Evolutionary conservation across 768 basidiomycete genomes (phyloP).

Genomic region (Auricularia cornea): DNA sequence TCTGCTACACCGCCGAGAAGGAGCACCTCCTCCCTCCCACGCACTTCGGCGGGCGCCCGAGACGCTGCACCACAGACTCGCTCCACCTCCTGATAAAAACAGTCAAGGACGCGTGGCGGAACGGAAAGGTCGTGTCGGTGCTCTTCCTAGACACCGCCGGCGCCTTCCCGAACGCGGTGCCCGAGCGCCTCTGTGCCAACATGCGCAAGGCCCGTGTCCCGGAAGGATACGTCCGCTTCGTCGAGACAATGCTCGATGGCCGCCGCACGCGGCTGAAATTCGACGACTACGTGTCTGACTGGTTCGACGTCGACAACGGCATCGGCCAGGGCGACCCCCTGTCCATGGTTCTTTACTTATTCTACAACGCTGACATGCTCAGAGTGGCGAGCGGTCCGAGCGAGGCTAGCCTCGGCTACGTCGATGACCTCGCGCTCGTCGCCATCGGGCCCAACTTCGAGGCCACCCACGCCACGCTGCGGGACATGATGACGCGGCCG

Average conservation of each 20-base stretch:
- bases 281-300: no score
- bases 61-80: constrained; percentile 21
- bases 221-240: constrained; percentile 12
- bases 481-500: no score
- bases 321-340: constrained; percentile 3
- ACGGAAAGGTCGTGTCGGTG: no score
- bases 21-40: constrained; percentile 17
- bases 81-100: constrained; percentile 23
- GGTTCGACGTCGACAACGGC: constrained; percentile 6
- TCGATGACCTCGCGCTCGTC: no score
- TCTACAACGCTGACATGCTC: constrained; percentile 9
- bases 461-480: no score
- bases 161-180: no score
- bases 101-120: constrained; percentile 32
- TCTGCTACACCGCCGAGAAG: constrained; percentile 20
- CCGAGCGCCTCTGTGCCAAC: constrained; percentile 15
- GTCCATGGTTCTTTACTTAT: constrained; percentile 7
- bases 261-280: no score
- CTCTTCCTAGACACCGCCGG: no score
- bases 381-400: no score
- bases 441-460: no score
- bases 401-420: no score
- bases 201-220: constrained; percentile 19
- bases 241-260: no score
- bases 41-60: constrained; percentile 27